Evolutionary conservation across 2,329 filamentous ascomycete genomes (phyloP), one percentile per base, ranked within the genome.

Genomic region (Microdochium trichocladiopsis): DNA sequence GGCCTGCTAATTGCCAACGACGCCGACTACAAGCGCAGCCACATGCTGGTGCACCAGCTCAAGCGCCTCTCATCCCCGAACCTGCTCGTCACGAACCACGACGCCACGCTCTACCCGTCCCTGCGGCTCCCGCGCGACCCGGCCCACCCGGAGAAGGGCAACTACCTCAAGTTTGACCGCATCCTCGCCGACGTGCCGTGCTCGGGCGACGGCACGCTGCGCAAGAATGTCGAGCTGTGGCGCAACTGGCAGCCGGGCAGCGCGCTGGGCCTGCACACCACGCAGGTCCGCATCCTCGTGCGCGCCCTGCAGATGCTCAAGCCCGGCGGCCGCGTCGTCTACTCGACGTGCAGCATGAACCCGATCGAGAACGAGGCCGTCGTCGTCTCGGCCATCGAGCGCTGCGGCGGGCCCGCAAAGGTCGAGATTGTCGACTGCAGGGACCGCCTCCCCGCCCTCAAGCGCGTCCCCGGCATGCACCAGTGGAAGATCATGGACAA

Each of bases 301-400:
- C 86, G 94, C 56, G 90, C 94, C 28, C 78, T 99, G 50, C 93
- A 97, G 72, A 90, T 99, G 84, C 82, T 99, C 59, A 97, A 96
- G 76, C 87, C 90, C 52, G 93, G 94, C 41, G 94, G 94, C 50
- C 84, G 92, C 57, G 89, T 97, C 25, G 93, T 99, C 50, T 99
- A 97, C 74, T 97, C 93, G 2, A 99, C 94, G 21, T 99, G 94
- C 78, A 96, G 91, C 69, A 90, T 99, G 88, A 99, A 99, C 72
- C 94, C 94, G 0, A 84, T 97, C 25, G 94, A 99, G 75, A 96
- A 99, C 64, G 94, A 99, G 72, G 87, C 94, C 6, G 91, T 97
- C 16, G 77, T 99, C 55, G 84, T 89, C 1, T 86, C 87, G 24
- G 94, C 94, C 11, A 92, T 99, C 60, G 87, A 91, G 61, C 82